phyloP scores from a whole-genome alignment of 495 filamentous ascomycete genomes.

The Cercophora sp. region DNA sequence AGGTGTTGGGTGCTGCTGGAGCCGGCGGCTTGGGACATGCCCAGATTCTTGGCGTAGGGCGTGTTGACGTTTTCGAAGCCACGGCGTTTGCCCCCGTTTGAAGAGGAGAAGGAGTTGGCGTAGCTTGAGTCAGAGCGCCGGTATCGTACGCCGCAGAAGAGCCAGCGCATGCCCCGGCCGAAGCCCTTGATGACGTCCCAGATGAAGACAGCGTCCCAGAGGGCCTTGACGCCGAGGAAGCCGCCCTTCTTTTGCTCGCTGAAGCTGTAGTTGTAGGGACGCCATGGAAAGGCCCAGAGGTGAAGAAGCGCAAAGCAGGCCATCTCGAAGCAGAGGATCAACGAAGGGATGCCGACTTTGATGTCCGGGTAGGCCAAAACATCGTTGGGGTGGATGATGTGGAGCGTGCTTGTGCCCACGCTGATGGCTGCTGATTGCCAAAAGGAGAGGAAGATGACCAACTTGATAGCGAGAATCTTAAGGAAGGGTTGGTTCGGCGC shows the following conservation, averaged over 20 bases:
- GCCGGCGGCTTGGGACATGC: constrained; percentile 24
- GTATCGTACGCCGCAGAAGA: constrained; percentile 65
- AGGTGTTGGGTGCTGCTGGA: constrained; percentile 34
- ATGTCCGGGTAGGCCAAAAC: constrained; percentile 68
- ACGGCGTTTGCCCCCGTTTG: constrained; percentile 9
- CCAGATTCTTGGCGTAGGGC: constrained; percentile 19
- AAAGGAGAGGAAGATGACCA: constrained; percentile 93
- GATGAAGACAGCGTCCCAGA: constrained; percentile 71
- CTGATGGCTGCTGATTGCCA: constrained; percentile 79
- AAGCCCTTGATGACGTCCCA: constrained; percentile 80
- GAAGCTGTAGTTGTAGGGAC: constrained; percentile 20
- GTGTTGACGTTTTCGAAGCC: constrained; percentile 15
- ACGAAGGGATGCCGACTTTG: constrained; percentile 73
- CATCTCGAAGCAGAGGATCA: constrained; percentile 87
- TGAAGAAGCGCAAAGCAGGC: constrained; percentile 75
- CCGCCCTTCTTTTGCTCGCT: constrained; percentile 59
- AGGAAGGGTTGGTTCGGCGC: constrained; percentile 70
- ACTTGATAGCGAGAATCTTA: constrained; percentile 83
- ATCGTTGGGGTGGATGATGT: constrained; percentile 57
- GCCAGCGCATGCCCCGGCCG: constrained; percentile 73
- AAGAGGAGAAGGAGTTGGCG: constrained; percentile 32
- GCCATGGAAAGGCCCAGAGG: constrained; percentile 75
- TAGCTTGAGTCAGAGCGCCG: constrained; percentile 46
- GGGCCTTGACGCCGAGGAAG: constrained; percentile 54
- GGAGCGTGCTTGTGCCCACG: constrained; percentile 58